Conservation (phyloP, 805 yeast genomes). For the Saccharomycopsis fodiens region DNA sequence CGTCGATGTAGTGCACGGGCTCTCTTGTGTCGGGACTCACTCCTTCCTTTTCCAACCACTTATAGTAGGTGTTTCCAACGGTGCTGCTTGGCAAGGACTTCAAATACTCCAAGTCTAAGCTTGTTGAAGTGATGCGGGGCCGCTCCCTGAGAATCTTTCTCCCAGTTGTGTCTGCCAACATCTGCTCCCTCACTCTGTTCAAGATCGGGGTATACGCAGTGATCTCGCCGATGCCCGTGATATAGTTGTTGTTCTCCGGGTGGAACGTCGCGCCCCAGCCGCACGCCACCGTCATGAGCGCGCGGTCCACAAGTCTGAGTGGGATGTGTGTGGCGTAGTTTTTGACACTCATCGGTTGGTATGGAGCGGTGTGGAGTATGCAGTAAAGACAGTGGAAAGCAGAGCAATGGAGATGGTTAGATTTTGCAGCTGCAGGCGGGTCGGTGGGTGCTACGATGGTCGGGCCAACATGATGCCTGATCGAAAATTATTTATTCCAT, state of each 20-base stretch:
- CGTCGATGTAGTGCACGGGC: constrained; percentile 79
- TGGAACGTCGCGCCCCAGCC: constrained; percentile 71
- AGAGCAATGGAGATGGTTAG: no score
- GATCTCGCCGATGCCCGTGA: constrained; percentile 83
- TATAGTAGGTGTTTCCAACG: constrained; percentile 70
- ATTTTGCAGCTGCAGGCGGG: no score
- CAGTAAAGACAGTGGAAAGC: no score
- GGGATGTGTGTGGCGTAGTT: constrained; percentile 75
- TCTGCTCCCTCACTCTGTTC: constrained; percentile 51
- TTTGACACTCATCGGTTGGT: constrained; percentile 11
- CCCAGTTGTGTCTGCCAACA: constrained; percentile 73
- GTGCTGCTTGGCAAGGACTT: constrained; percentile 56
- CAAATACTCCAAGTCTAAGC: constrained; percentile 57
- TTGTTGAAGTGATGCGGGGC: constrained; percentile 74
- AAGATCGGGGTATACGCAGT: constrained; percentile 72
- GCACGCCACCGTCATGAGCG: constrained; percentile 59
- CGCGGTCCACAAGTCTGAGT: constrained; percentile 52
- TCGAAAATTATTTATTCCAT: no score
- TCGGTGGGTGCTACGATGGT: no score
- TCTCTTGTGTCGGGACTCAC: constrained; percentile 92
- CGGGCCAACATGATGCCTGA: no score
- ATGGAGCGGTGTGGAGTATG: no score
- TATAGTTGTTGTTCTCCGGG: constrained; percentile 68
- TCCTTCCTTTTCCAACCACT: constrained; percentile 80
- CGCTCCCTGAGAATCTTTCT: constrained; percentile 68